A percentile compares a stretch with the other conserved stretches of the same genome.
phyloP scores from a whole-genome alignment of 169 alveolate species.

The Cryptosporidium ryanae region DNA sequence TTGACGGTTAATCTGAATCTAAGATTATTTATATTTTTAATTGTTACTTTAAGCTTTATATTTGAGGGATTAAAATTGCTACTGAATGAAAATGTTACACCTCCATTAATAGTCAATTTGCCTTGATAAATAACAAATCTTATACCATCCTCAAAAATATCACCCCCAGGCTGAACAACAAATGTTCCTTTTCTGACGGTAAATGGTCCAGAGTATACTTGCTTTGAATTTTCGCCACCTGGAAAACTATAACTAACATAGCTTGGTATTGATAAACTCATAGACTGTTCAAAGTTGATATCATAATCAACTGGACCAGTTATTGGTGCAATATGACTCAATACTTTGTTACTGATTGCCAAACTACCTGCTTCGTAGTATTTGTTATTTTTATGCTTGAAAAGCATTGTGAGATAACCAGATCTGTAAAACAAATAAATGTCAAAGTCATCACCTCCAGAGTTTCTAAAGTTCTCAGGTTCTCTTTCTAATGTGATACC shows the following conservation, averaged over 20 bases:
- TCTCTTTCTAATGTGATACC: slow-evolving; percentile 14
- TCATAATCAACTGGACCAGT: slow-evolving; percentile 50
- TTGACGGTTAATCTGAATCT: not conserved
- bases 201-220: slow-evolving; percentile 20
- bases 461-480: slow-evolving; percentile 20
- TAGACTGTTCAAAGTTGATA: slow-evolving; percentile 46
- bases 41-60: not conserved
- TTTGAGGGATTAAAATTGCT: not conserved
- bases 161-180: slow-evolving; percentile 23
- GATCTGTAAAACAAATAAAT: not conserved
- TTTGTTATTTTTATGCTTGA: slow-evolving; percentile 32
- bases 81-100: not conserved
- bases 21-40: not conserved
- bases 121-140: slow-evolving; percentile 27
- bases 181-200: not conserved
- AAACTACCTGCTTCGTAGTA: slow-evolving; percentile 41
- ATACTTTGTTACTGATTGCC: not conserved
- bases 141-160: slow-evolving; percentile 26
- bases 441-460: slow-evolving; percentile 12
- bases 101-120: not conserved
- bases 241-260: not conserved
- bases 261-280: slow-evolving; percentile 6
- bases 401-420: slow-evolving; percentile 17
- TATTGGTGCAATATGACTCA: slow-evolving; percentile 40
- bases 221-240: not conserved